phyloP scores from a whole-genome alignment of 768 basidiomycete species.

The Austroboletus festivus region DNA sequence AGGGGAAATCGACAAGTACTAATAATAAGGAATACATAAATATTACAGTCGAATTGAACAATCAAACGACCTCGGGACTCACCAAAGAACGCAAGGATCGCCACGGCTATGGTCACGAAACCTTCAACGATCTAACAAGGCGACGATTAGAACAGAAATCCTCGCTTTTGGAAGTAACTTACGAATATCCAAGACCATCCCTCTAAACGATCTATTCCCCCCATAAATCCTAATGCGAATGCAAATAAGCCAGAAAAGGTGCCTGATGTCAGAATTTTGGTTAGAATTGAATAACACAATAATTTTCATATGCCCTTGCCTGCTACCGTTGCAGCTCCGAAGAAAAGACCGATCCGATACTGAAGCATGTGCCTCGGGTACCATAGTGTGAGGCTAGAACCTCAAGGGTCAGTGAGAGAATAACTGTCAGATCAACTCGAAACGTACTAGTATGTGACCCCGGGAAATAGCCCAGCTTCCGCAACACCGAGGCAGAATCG shows the following conservation, averaged over 20 bases:
- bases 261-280: constrained; percentile 15
- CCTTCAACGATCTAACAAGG: constrained; percentile 35
- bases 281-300: neutral
- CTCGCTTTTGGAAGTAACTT: constrained; percentile 17
- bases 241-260: constrained; percentile 62
- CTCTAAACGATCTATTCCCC: constrained; percentile 39
- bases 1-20: constrained; percentile 56
- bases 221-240: constrained; percentile 53
- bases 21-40: neutral
- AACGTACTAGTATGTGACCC: constrained; percentile 67
- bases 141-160: neutral
- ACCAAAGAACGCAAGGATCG: constrained; percentile 51
- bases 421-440: neutral
- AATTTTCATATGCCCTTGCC: constrained; percentile 25
- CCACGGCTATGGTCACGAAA: constrained; percentile 55
- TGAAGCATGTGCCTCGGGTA: constrained; percentile 63
- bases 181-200: constrained; percentile 75
- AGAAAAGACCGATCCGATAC: constrained; percentile 60
- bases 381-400: constrained; percentile 56
- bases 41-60: neutral
- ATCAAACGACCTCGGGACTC: constrained; percentile 3
- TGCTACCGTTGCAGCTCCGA: constrained; percentile 60
- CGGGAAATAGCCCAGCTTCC: constrained; percentile 72
- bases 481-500: constrained; percentile 60
- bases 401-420: neutral